Conservation (phyloP, 1,139 yeast species). For the Geotrichum siamense region DNA sequence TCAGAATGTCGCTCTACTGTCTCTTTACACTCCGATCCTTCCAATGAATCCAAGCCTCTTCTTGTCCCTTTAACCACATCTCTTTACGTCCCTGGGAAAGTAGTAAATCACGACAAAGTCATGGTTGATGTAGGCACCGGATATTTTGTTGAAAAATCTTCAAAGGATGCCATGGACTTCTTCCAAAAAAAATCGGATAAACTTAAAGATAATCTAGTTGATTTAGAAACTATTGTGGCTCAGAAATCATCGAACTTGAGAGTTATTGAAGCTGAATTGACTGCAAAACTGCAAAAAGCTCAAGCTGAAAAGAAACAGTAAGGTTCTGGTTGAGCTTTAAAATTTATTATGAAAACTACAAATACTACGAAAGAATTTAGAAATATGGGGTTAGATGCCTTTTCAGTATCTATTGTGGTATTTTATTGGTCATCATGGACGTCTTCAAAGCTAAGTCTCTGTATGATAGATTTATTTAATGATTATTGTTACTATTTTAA, state of each 20-base stretch:
- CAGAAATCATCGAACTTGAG: slow-evolving; percentile 31
- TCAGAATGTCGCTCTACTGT: slow-evolving; percentile 74
- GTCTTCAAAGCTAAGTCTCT: too few species aligned
- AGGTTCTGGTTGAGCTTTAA: too few species aligned
- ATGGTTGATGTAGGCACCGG: slow-evolving; percentile 97
- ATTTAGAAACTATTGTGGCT: slow-evolving; percentile 61
- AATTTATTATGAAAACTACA: too few species aligned
- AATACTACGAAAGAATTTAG: too few species aligned
- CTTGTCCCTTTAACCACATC: slow-evolving; percentile 87
- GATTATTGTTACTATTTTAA: too few species aligned
- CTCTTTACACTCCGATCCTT: slow-evolving; percentile 45
- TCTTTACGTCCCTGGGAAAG: slow-evolving; percentile 77
- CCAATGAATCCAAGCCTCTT: slow-evolving; percentile 40
- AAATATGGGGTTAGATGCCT: too few species aligned
- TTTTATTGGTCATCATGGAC: too few species aligned
- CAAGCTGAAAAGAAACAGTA: slow-evolving; percentile 11
- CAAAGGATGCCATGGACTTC: slow-evolving; percentile 61
- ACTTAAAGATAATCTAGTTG: slow-evolving; percentile 62
- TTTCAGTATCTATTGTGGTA: too few species aligned
- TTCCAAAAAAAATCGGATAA: slow-evolving; percentile 70
- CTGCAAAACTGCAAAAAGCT: slow-evolving; percentile 12
- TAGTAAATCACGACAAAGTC: slow-evolving; percentile 41
- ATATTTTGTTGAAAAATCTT: slow-evolving; percentile 75
- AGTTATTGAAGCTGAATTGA: slow-evolving; percentile 28
- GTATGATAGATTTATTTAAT: too few species aligned